Evolutionary conservation across 768 basidiomycete genomes (phyloP).

Genomic region (Udeniomyces megalosporus): DNA sequence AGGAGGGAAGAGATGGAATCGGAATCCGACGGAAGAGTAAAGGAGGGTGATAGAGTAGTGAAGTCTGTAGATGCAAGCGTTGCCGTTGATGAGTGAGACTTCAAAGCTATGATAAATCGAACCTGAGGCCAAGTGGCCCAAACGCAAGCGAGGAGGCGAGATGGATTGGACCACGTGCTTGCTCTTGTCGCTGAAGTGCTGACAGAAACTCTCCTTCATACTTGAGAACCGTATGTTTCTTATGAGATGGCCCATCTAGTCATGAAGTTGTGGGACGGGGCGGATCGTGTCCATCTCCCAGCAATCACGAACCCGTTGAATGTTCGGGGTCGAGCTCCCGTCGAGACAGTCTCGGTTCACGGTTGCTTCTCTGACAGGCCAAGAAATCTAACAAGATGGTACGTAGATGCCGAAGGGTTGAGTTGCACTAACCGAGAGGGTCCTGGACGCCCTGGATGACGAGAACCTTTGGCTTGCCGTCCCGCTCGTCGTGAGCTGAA

Average conservation of each 20-base stretch:
- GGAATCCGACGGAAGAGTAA: background rate
- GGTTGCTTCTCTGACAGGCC: too few species aligned
- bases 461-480: conserved; percentile 42
- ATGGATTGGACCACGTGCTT: too few species aligned
- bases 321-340: background rate
- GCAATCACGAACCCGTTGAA: background rate
- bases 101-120: background rate
- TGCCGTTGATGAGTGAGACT: background rate
- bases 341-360: too few species aligned
- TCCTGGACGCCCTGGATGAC: conserved; percentile 26
- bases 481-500: conserved; percentile 26
- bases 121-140: too few species aligned
- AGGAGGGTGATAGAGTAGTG: background rate
- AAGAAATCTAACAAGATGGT: too few species aligned
- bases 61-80: background rate
- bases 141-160: background rate
- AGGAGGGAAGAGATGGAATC: background rate
- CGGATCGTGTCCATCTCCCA: background rate
- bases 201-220: too few species aligned
- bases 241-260: too few species aligned
- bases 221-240: too few species aligned
- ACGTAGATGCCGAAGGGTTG: too few species aligned
- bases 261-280: too few species aligned
- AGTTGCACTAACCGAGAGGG: background rate
- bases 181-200: too few species aligned